phyloP scores from a whole-genome alignment of 768 basidiomycete species.

The Mycena venus region DNA sequence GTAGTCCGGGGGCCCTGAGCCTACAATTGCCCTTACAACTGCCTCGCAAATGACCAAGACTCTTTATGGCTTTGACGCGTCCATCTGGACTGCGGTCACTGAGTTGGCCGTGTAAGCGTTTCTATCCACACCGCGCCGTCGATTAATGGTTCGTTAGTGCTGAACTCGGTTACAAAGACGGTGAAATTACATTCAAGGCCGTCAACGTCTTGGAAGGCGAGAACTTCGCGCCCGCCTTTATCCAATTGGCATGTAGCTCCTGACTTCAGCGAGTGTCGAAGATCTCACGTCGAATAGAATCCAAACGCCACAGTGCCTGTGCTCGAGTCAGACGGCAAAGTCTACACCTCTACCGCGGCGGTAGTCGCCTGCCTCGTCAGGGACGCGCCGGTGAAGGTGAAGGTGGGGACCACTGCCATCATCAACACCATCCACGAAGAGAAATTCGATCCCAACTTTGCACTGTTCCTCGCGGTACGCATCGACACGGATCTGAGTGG shows the following conservation, averaged over 20 bases:
- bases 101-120: neutral
- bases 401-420: slow-evolving; percentile 49
- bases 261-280: too few relatives aligned
- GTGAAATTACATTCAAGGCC: neutral
- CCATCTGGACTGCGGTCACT: neutral
- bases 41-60: neutral
- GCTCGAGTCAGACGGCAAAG: slow-evolving; percentile 49
- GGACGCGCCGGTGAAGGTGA: slow-evolving; percentile 52
- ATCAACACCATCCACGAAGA: slow-evolving; percentile 59
- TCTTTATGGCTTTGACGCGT: neutral
- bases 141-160: neutral
- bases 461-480: slow-evolving; percentile 55
- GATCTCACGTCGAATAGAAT: too few relatives aligned
- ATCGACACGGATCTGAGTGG: neutral
- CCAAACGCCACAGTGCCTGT: slow-evolving; percentile 60
- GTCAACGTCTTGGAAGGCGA: neutral
- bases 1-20: too few relatives aligned
- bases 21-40: too few relatives aligned
- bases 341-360: slow-evolving; percentile 54
- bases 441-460: slow-evolving; percentile 66
- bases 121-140: neutral
- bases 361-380: slow-evolving; percentile 57
- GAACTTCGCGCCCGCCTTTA: neutral
- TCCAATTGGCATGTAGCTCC: too few relatives aligned
- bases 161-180: neutral